phyloP scores from a whole-genome alignment of 2,329 filamentous ascomycete genomes.

The Drechslerella stenobrocha region DNA sequence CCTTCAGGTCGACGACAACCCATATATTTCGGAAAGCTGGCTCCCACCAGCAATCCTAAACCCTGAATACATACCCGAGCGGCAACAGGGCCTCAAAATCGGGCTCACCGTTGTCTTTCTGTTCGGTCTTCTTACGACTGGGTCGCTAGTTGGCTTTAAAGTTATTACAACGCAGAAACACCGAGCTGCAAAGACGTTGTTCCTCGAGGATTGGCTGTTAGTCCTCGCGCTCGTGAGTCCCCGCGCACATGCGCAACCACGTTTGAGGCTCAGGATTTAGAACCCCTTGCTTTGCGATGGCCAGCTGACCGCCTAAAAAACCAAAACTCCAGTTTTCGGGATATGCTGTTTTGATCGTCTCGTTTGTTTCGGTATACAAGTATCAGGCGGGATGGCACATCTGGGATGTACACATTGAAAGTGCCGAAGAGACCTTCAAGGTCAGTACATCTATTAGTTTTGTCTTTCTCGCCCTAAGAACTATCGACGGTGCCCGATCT shows the following conservation, averaged over 20 bases:
- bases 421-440: constrained; percentile 35
- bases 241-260: not conserved
- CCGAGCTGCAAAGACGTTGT: constrained; percentile 18
- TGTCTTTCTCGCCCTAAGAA: too few species aligned
- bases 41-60: constrained; percentile 22
- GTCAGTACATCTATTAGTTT: constrained; percentile 5
- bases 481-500: too few species aligned
- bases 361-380: constrained; percentile 25
- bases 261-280: not conserved
- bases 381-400: constrained; percentile 45
- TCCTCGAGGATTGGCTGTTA: constrained; percentile 43
- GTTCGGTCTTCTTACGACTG: constrained; percentile 28
- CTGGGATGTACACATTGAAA: constrained; percentile 41
- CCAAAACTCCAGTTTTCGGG: constrained; percentile 18
- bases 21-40: constrained; percentile 33
- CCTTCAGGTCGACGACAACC: constrained; percentile 34
- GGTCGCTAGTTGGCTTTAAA: constrained; percentile 27
- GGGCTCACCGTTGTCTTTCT: constrained; percentile 33
- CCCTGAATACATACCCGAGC: constrained; percentile 24
- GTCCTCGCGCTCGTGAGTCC: constrained; percentile 28
- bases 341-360: constrained; percentile 28
- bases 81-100: constrained; percentile 29
- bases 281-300: not conserved
- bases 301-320: not conserved
- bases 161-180: constrained; percentile 39